Conservation (phyloP, 208 protist genomes). For the Crithidia fasciculata region DNA sequence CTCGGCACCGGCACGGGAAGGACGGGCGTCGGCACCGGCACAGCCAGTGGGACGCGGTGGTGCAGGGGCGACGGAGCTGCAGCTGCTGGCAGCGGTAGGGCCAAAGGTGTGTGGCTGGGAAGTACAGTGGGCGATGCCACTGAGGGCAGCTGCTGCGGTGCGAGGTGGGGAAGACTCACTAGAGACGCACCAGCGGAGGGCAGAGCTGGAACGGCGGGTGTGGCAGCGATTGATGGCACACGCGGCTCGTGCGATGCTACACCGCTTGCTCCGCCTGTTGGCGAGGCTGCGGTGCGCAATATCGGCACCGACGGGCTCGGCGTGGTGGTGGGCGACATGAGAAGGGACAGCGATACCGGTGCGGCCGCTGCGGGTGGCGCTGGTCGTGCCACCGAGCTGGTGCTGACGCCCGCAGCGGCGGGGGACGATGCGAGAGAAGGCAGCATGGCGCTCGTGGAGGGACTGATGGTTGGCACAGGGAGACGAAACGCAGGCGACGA, state of each 20-base stretch:
- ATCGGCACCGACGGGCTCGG: background rate
- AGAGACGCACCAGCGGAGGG: background rate
- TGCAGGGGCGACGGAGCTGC: background rate
- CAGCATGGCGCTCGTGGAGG: background rate
- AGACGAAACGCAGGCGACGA: background rate
- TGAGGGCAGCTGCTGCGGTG: background rate
- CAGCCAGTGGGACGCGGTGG: background rate
- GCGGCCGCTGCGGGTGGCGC: background rate
- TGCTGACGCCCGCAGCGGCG: background rate
- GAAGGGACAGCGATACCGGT: background rate
- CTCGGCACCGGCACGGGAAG: background rate
- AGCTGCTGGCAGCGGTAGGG: conserved; percentile 1
- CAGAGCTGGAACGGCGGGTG: background rate
- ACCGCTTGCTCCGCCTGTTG: too few species aligned
- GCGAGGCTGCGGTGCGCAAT: background rate
- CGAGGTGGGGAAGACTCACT: background rate
- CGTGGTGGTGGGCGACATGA: background rate
- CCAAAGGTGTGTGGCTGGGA: background rate
- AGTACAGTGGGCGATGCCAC: background rate
- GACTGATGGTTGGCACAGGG: background rate
- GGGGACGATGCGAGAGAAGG: background rate
- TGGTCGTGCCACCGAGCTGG: background rate
- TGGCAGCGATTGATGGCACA: background rate
- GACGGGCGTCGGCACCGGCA: background rate
- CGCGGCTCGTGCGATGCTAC: too few species aligned